These are phyloP conservation scores for Pseudotsuga menziesii DNA, from an alignment of 75 land plant genomes.

Conservation along the genomic window DNA sequence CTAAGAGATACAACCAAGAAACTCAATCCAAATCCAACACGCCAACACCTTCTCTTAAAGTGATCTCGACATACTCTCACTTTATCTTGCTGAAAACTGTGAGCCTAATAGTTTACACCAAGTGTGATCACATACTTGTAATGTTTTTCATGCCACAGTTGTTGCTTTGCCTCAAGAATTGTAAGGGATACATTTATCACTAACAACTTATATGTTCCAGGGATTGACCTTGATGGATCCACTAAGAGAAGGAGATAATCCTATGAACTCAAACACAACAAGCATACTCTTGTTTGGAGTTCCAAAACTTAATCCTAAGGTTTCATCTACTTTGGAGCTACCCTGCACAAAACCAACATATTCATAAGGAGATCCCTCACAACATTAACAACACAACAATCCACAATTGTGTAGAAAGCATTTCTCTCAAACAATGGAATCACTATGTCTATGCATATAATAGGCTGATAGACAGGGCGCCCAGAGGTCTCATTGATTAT, in stretches of 20 bases:
- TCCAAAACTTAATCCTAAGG: conserved; percentile 17
- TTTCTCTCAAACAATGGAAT: conserved; percentile 52
- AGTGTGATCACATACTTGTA: conserved; percentile 69
- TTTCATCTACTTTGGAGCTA: conserved; percentile 22
- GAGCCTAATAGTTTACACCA: conserved; percentile 69
- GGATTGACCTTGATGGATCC: conserved; percentile 75
- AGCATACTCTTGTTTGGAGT: conserved; percentile 54
- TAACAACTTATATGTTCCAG: conserved; percentile 65
- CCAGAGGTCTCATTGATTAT: conserved; percentile 63
- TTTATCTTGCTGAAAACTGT: conserved; percentile 60
- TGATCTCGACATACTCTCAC: no score
- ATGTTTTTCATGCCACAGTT: conserved; percentile 69
- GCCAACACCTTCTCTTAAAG: no score
- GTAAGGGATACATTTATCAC: conserved; percentile 44
- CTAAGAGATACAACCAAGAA: no score
- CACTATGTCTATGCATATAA: conserved; percentile 52
- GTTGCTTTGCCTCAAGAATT: conserved; percentile 48
- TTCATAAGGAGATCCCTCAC: conserved; percentile 66
- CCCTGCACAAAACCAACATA: conserved; percentile 74
- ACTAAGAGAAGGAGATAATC: conserved; percentile 71
- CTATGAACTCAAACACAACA: conserved; percentile 68
- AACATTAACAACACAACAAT: conserved; percentile 71
- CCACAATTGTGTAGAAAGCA: conserved; percentile 62
- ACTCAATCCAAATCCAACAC: no score
- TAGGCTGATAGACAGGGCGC: conserved; percentile 49